These are phyloP conservation scores for Helotiales sp. DNA, from an alignment of 2,329 filamentous ascomycete genomes.

Conservation along the genomic window DNA sequence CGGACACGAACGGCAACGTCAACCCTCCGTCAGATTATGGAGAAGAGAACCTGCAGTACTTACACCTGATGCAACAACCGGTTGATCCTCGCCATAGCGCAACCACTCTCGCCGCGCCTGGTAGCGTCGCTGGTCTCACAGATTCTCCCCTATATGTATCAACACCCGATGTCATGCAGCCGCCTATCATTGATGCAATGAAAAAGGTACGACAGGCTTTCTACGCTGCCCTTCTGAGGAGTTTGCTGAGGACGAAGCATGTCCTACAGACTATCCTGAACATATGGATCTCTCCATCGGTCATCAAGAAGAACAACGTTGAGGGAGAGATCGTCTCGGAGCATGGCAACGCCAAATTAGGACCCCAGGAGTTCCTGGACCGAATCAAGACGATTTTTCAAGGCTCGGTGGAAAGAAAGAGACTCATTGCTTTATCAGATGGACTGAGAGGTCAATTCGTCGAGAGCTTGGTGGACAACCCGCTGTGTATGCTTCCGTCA, in stretches of 20 bases:
- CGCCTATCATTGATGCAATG: constrained; percentile 62
- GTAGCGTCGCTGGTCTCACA: constrained; percentile 30
- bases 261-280: constrained; percentile 61
- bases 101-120: constrained; percentile 33
- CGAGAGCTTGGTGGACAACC: constrained; percentile 56
- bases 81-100: constrained; percentile 22
- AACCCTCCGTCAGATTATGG: constrained; percentile 27
- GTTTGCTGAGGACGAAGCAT: constrained; percentile 63
- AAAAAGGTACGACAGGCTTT: constrained; percentile 59
- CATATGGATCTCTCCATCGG: constrained; percentile 55
- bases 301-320: constrained; percentile 33
- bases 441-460: constrained; percentile 60
- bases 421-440: constrained; percentile 50
- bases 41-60: constrained; percentile 21
- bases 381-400: constrained; percentile 60
- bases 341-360: constrained; percentile 34
- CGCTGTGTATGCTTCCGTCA: constrained; percentile 67
- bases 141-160: constrained; percentile 40
- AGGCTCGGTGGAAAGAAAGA: constrained; percentile 52
- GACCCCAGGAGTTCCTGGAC: constrained; percentile 54
- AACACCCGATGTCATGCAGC: constrained; percentile 47
- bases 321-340: constrained; percentile 15
- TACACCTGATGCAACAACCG: constrained; percentile 21
- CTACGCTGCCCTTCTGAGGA: constrained; percentile 59
- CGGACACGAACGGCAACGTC: constrained; percentile 10